Evolutionary conservation across 345 rosid genomes (phyloP).

Genomic region (Populus davidiana): DNA sequence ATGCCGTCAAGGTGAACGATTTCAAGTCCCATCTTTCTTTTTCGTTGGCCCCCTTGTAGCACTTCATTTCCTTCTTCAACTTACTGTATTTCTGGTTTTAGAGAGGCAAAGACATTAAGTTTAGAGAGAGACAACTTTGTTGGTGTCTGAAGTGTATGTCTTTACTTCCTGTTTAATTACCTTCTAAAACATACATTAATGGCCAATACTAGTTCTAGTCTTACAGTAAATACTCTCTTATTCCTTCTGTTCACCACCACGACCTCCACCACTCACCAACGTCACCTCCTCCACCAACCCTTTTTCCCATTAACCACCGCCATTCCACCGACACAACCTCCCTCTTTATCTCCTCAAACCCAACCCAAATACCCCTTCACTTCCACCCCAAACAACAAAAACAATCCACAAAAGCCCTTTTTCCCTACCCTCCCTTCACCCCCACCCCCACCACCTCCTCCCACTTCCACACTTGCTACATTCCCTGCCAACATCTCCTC

Average conservation of each 20-base stretch:
- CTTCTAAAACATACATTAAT: not conserved
- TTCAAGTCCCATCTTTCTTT: not conserved
- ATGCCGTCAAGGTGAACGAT: not conserved
- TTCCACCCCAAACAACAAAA: not conserved
- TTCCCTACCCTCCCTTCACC: conserved; percentile 14
- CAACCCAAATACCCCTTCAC: conserved; percentile 25
- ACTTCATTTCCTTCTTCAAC: not conserved
- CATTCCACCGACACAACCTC: conserved; percentile 14
- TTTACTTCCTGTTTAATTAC: not conserved
- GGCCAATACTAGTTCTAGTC: not conserved
- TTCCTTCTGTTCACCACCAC: not conserved
- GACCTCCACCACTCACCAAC: conserved; percentile 2
- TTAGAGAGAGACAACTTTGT: not conserved
- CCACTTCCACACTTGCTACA: conserved; percentile 44
- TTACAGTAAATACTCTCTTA: not conserved
- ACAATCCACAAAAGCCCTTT: conserved; percentile 16
- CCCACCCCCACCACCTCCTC: conserved; percentile 35
- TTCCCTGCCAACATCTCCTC: conserved; percentile 94
- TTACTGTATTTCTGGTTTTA: not conserved
- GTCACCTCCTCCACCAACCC: conserved; percentile 29
- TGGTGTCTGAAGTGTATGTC: not conserved
- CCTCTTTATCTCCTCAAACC: conserved; percentile 12
- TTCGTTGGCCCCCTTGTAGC: not conserved
- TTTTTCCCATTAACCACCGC: conserved; percentile 11
- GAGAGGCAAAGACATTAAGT: not conserved